Base-by-base conservation (phyloP, 202 grass and related monocot genomes). In the Carex arenaria region DNA sequence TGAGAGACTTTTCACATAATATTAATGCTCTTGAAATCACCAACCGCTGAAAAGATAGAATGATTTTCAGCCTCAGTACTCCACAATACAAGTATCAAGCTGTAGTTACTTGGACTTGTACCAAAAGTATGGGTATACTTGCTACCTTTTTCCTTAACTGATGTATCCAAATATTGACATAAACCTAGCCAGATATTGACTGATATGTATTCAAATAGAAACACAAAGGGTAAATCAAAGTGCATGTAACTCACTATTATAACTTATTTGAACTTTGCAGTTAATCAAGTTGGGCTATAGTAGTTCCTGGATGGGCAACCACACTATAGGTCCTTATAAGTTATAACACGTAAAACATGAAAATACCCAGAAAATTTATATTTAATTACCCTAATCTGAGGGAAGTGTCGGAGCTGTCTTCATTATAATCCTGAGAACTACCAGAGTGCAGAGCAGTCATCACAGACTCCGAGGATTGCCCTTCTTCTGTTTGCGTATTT, bases 391-490 rank as follows among this genome's bases (percentile, higher is more conserved):
- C 96, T 89, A 99, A 86, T 82, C 87, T 99, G 78, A 99, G 89
- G 26, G 93, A 94, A 63, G 94, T 94, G 72, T 95, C 96, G 0
- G 93, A 95, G 68, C 91, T 92, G 84, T 99, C 91, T 79, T 99
- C 96, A 61, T 92, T 93, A 72, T 82, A 68, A 82, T 98, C 95
- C 57, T 90, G 91, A 38, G 96, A 92, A 52, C 91, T 88, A 88
- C 86, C 89, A 10, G 93, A 92, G 47, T 95, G 65, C 64, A 92
- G 84, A 34, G 86, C 93, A 81, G 93, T 95, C 87, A 95, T 93
- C 20, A 95, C 89, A 62, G 96, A 98, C 86, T 98, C 96, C 52
- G 96, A 92, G 23, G 96, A 95, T 78, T 93, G 96, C 40, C 96
- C 91, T 79, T 95, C 96, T 90, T 98, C 96, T 79, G 83, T 87